These are phyloP conservation scores for Saturnispora besseyi DNA, from an alignment of 805 yeast species.

Conservation along the genomic window DNA sequence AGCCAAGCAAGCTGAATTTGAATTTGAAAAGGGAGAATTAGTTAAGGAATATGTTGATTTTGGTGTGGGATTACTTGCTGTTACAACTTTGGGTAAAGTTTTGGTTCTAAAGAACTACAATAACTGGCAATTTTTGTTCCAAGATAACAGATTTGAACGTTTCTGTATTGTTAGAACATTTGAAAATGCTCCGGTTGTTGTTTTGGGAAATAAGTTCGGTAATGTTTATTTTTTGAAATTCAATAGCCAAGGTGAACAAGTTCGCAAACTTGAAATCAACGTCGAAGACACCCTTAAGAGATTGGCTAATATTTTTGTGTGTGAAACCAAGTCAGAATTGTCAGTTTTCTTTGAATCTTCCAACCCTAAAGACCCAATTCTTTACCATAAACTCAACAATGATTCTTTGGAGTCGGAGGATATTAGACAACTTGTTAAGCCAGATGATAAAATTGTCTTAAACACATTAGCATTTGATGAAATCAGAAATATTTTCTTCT, in stretches of 20 bases:
- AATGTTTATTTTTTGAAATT: conserved; percentile 36
- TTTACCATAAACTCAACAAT: conserved; percentile 31
- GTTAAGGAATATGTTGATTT: conserved; percentile 53
- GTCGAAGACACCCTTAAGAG: conserved; percentile 29
- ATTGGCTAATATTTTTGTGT: conserved; percentile 41
- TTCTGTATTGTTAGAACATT: conserved; percentile 24
- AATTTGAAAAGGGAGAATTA: conserved; percentile 39
- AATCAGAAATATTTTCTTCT: conserved; percentile 33
- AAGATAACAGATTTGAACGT: conserved; percentile 21
- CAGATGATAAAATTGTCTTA: conserved; percentile 38
- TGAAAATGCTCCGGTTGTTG: conserved; percentile 15
- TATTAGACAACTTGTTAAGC: conserved; percentile 17
- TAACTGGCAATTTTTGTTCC: conserved; percentile 24
- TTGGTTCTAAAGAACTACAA: conserved; percentile 25
- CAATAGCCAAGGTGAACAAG: conserved; percentile 27
- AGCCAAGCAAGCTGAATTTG: conserved; percentile 17
- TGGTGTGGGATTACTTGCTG: conserved; percentile 35
- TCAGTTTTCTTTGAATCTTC: conserved; percentile 56
- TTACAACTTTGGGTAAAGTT: conserved; percentile 54
- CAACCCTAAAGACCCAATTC: conserved; percentile 48
- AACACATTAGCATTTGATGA: conserved; percentile 45
- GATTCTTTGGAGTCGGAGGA: conserved; percentile 21
- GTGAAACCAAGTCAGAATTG: conserved; percentile 17
- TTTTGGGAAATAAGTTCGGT: conserved; percentile 31
- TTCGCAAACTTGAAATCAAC: conserved; percentile 18